Evolutionary conservation across 139 green algal genomes (phyloP).

Genomic region (Closterium sp.): DNA sequence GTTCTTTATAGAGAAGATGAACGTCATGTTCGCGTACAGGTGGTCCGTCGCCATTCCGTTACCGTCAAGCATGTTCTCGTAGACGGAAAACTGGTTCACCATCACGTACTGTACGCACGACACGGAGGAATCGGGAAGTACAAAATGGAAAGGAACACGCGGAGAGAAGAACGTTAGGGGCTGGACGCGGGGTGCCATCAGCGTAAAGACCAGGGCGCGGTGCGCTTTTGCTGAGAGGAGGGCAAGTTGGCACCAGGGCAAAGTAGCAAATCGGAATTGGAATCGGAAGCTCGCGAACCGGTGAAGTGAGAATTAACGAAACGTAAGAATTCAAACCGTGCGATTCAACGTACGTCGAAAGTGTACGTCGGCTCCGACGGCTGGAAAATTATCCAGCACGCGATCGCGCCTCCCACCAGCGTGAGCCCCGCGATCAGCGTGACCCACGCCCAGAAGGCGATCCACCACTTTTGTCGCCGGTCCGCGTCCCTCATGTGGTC

Average conservation of each 20-base stretch:
- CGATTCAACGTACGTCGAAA: not conserved
- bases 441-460: not conserved
- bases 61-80: not conserved
- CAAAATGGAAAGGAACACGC: not conserved
- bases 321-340: not conserved
- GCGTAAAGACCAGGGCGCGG: no score
- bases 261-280: no score
- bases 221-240: no score
- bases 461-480: not conserved
- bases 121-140: not conserved
- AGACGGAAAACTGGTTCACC: not conserved
- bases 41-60: slow-evolving; percentile 4
- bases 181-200: no score
- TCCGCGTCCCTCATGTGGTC: not conserved
- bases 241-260: no score
- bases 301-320: no score
- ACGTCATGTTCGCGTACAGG: not conserved
- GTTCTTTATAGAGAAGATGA: not conserved
- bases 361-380: not conserved
- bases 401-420: not conserved
- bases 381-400: not conserved
- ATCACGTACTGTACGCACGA: not conserved
- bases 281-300: no score
- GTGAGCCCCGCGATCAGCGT: not conserved
- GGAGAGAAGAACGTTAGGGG: not conserved